Percentiles rank a stretch among this genome's conserved stretches.
phyloP scores from a whole-genome alignment of 768 basidiomycete species.

The Lactarius evosmus region DNA sequence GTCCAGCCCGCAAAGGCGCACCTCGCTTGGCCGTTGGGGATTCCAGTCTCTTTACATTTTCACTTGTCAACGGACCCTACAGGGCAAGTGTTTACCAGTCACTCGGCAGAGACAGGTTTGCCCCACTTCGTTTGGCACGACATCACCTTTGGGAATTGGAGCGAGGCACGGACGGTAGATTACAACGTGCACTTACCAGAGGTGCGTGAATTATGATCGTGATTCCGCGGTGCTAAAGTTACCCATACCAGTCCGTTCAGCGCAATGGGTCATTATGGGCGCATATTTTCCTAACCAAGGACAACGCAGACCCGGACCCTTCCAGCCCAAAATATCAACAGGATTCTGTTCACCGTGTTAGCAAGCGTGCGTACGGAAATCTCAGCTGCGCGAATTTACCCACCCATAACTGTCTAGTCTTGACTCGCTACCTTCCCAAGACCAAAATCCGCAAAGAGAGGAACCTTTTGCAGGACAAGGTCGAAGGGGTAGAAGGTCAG shows the following conservation, averaged over 20 bases:
- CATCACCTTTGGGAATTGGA: constrained; percentile 75
- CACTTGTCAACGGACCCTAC: constrained; percentile 65
- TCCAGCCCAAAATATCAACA: constrained; percentile 50
- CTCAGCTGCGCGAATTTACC: constrained; percentile 14
- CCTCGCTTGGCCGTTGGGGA: constrained; percentile 59
- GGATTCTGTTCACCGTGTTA: constrained; percentile 60
- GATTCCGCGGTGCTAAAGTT: not conserved
- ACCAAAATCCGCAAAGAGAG: constrained; percentile 75
- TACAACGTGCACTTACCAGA: constrained; percentile 62
- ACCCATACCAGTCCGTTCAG: constrained; percentile 57
- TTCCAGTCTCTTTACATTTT: constrained; percentile 66
- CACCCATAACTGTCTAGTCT: constrained; percentile 44
- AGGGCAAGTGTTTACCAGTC: constrained; percentile 55
- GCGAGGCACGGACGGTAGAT: constrained; percentile 53
- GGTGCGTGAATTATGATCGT: constrained; percentile 41
- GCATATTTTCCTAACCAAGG: constrained; percentile 70
- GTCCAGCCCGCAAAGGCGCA: constrained; percentile 45
- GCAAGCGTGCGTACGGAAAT: constrained; percentile 57
- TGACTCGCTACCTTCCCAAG: constrained; percentile 82
- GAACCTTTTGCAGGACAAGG: constrained; percentile 57
- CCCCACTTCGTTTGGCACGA: constrained; percentile 76
- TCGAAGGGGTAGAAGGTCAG: constrained; percentile 39
- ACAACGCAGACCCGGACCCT: constrained; percentile 65
- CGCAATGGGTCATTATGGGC: constrained; percentile 81
- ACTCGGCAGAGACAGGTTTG: constrained; percentile 48